Evolutionary conservation across 441 rosid species (phyloP).

Genomic region (Syzygium malaccense): DNA sequence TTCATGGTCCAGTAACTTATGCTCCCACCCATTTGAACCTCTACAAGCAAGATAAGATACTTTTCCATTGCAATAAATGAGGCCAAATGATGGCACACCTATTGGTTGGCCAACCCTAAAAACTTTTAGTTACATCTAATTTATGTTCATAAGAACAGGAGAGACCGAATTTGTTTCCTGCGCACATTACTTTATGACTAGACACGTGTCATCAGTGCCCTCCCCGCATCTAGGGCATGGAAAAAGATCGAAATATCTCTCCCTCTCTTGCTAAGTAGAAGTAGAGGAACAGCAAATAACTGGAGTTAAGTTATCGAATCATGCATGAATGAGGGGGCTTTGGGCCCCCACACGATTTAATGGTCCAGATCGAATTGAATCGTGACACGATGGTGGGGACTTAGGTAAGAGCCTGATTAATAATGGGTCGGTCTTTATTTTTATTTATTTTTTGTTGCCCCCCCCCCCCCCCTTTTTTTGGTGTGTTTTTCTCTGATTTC

Average conservation of each 20-base stretch:
- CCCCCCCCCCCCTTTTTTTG: background rate
- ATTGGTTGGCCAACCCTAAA: background rate
- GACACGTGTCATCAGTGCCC: background rate
- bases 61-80: background rate
- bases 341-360: background rate
- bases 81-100: background rate
- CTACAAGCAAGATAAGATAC: background rate
- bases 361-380: background rate
- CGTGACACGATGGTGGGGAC: background rate
- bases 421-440: background rate
- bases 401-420: background rate
- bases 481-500: background rate
- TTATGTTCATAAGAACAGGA: background rate
- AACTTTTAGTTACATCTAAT: background rate
- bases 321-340: background rate
- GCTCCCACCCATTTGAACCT: background rate
- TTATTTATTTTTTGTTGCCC: no score
- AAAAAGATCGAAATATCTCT: background rate
- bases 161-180: background rate
- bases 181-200: background rate
- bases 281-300: background rate
- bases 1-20: background rate
- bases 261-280: background rate
- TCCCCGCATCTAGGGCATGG: background rate
- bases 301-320: background rate